Conservation (phyloP, 345 rosid genomes). For the Ceriops zippeliana region DNA sequence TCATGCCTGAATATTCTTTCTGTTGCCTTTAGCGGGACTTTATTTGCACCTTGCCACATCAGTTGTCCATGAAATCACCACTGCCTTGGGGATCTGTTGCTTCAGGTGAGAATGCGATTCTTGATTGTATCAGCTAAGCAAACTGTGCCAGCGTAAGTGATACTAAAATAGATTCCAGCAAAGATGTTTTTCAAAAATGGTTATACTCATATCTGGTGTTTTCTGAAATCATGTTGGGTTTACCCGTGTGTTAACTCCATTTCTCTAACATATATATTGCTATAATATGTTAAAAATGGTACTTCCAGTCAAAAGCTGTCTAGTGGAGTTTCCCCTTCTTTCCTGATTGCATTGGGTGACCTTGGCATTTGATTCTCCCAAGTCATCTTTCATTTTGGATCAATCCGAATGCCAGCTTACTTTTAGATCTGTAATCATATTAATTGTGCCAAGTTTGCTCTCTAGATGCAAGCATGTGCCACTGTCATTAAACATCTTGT, state of each 20-base stretch:
- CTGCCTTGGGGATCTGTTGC: slow-evolving; percentile 89
- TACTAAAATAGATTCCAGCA: too few relatives aligned
- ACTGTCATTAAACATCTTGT: neutral
- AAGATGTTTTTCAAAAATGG: too few relatives aligned
- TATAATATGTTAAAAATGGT: too few relatives aligned
- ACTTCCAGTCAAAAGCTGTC: neutral
- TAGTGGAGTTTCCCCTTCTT: neutral
- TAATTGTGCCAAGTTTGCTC: neutral
- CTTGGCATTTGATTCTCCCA: slow-evolving; percentile 1
- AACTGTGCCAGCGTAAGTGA: neutral
- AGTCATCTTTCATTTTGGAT: neutral
- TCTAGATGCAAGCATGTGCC: too few relatives aligned
- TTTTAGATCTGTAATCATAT: neutral
- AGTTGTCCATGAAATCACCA: slow-evolving; percentile 87
- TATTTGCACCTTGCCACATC: slow-evolving; percentile 90
- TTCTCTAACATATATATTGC: too few relatives aligned
- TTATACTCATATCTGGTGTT: too few relatives aligned
- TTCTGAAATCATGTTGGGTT: too few relatives aligned
- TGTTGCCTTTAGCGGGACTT: slow-evolving; percentile 47
- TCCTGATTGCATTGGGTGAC: neutral
- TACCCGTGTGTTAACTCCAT: too few relatives aligned
- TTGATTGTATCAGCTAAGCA: neutral
- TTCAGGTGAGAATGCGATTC: slow-evolving; percentile 61
- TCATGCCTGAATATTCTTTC: slow-evolving; percentile 18
- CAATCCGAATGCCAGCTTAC: too few relatives aligned